Conservation (phyloP, 2,329 filamentous ascomycete genomes). For the Colletotrichum gigasporum region DNA sequence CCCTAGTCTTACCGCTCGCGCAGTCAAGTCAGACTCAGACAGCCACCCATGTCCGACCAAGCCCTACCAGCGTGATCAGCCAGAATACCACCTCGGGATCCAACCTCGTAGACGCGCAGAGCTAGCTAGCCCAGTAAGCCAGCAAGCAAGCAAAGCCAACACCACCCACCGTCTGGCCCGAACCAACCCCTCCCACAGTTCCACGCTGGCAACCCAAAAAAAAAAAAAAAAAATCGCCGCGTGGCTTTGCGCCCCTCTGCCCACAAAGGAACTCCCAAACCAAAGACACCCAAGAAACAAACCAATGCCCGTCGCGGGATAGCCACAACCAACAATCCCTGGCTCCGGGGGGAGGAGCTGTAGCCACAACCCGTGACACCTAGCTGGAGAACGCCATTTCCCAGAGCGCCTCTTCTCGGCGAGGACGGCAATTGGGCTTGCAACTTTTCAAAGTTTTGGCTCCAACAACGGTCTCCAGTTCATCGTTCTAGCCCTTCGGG, state of each 20-base stretch:
- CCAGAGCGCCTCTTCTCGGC: too few relatives aligned
- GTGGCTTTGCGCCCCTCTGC: slow-evolving; percentile 20
- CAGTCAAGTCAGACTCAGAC: too few relatives aligned
- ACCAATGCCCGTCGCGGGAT: too few relatives aligned
- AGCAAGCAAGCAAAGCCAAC: slow-evolving; percentile 4
- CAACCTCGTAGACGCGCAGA: background rate
- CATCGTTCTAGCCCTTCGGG: too few relatives aligned
- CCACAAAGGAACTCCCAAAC: background rate
- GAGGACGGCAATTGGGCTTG: too few relatives aligned
- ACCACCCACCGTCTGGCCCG: background rate
- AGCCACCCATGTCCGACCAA: background rate
- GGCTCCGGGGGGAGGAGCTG: too few relatives aligned
- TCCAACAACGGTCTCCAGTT: too few relatives aligned
- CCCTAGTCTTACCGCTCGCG: too few relatives aligned
- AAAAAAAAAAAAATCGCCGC: background rate
- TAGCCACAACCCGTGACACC: too few relatives aligned
- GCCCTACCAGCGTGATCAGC: background rate
- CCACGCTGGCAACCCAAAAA: background rate
- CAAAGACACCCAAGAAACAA: background rate
- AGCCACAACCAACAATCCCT: background rate
- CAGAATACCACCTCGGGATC: background rate
- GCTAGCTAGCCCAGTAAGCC: background rate
- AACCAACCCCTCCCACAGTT: background rate
- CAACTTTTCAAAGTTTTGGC: too few relatives aligned
- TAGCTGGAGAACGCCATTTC: too few relatives aligned